Conservation (phyloP, 2,329 filamentous ascomycete species). For the Trichoderma oligosporum region DNA sequence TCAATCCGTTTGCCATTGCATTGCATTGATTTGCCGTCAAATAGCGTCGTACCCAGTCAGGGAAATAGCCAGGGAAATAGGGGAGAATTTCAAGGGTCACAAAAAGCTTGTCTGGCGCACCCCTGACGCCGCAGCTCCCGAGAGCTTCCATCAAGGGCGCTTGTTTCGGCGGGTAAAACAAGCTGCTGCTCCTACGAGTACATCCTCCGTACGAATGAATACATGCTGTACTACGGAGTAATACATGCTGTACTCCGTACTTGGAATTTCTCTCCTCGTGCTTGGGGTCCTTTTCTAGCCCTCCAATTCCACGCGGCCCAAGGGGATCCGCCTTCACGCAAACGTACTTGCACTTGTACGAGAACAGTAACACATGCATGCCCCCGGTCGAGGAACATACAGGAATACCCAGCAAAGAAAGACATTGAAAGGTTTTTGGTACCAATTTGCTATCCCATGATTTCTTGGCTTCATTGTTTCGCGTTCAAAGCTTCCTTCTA, state of each 20-base stretch:
- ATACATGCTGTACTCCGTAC: too few relatives aligned
- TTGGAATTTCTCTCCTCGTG: not conserved
- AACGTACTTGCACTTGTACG: too few relatives aligned
- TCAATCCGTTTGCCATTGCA: too few relatives aligned
- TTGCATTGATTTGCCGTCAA: too few relatives aligned
- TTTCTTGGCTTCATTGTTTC: not conserved
- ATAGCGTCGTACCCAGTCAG: too few relatives aligned
- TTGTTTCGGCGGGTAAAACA: not conserved
- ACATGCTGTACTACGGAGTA: too few relatives aligned
- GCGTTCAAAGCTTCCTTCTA: not conserved
- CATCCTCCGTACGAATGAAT: too few relatives aligned
- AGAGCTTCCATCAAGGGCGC: not conserved
- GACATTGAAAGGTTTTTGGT: not conserved
- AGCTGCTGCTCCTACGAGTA: too few relatives aligned
- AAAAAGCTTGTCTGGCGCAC: not conserved
- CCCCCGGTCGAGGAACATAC: not conserved
- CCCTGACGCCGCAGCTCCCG: constrained; percentile 17
- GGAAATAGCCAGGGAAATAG: constrained; percentile 9
- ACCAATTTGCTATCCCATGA: not conserved
- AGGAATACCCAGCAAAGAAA: not conserved
- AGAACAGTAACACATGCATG: not conserved
- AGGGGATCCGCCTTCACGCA: constrained; percentile 12
- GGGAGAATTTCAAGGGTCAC: not conserved
- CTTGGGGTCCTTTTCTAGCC: too few relatives aligned
- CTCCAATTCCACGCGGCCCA: constrained; percentile 6